Evolutionary conservation across 345 rosid genomes (phyloP).

Genomic region (Gossypium turneri): DNA sequence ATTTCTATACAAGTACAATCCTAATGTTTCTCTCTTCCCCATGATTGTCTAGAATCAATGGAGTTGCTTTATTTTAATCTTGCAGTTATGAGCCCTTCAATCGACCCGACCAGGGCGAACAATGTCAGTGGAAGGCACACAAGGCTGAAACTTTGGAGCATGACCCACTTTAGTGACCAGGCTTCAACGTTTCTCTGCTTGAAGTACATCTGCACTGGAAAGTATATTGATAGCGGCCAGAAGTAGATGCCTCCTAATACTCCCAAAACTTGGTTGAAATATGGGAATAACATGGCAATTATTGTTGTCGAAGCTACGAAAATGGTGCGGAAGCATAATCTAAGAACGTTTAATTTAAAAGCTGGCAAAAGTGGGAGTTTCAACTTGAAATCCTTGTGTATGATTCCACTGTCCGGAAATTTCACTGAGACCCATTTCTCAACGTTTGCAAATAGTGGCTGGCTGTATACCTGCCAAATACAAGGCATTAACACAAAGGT

Average conservation of each 20-base stretch:
- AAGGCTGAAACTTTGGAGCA: slow-evolving; percentile 42
- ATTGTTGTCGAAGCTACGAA: slow-evolving; percentile 51
- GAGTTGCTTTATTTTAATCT: slow-evolving; percentile 29
- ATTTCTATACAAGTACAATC: neutral
- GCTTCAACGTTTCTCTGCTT: slow-evolving; percentile 44
- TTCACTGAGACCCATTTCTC: slow-evolving; percentile 39
- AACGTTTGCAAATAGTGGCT: slow-evolving; percentile 42
- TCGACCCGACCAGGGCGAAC: slow-evolving; percentile 52
- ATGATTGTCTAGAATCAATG: neutral
- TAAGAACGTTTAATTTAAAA: slow-evolving; percentile 26
- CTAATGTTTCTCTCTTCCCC: neutral
- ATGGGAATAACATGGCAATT: slow-evolving; percentile 59
- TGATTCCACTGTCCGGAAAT: slow-evolving; percentile 43
- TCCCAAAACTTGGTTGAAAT: slow-evolving; percentile 81
- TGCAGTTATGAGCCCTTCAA: slow-evolving; percentile 53
- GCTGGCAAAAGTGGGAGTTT: slow-evolving; percentile 34
- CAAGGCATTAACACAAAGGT: neutral
- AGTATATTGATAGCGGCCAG: slow-evolving; percentile 74
- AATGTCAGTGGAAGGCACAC: slow-evolving; percentile 38
- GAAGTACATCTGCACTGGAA: slow-evolving; percentile 70
- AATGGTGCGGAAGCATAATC: slow-evolving; percentile 44
- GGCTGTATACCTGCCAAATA: slow-evolving; percentile 42
- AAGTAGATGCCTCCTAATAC: slow-evolving; percentile 65
- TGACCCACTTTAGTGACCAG: slow-evolving; percentile 54
- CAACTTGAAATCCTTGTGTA: slow-evolving; percentile 25